A percentile compares a stretch with the other conserved stretches of the same genome.
These are phyloP conservation scores for Paxillus rubicundulus DNA, from an alignment of 768 basidiomycete species.

Conservation along the genomic window DNA sequence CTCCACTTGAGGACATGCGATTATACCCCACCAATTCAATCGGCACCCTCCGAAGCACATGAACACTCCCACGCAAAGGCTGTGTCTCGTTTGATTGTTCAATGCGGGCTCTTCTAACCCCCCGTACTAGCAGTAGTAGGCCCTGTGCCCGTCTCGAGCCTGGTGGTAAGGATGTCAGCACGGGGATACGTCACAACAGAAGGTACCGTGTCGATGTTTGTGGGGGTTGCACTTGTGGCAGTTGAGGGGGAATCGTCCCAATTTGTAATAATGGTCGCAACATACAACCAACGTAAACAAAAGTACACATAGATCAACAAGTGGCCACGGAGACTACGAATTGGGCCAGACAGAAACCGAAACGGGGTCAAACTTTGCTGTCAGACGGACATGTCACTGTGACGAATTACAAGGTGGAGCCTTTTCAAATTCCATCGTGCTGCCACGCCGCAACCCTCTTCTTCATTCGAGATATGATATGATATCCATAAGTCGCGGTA, in stretches of 20 bases:
- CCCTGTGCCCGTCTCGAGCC: neutral
- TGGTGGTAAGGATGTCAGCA: neutral
- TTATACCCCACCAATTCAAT: slow-evolving; percentile 25
- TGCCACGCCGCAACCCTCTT: neutral
- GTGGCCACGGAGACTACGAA: slow-evolving; percentile 3
- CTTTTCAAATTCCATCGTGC: slow-evolving; percentile 20
- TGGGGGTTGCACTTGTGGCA: neutral
- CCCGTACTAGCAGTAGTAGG: no score
- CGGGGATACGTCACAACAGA: slow-evolving; percentile 15
- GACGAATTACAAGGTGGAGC: slow-evolving; percentile 19
- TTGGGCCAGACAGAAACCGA: slow-evolving; percentile 13
- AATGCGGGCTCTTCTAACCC: slow-evolving; percentile 2
- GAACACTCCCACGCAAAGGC: slow-evolving; percentile 28
- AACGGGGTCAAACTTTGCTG: neutral
- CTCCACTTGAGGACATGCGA: slow-evolving; percentile 15
- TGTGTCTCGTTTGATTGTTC: slow-evolving; percentile 24
- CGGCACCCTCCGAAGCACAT: slow-evolving; percentile 20
- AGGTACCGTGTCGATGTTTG: neutral
- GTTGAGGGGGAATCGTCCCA: neutral
- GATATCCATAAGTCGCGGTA: neutral
- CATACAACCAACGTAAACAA: neutral
- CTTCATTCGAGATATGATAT: slow-evolving; percentile 1
- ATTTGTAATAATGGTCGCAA: slow-evolving; percentile 4
- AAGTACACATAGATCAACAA: neutral
- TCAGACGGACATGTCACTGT: neutral